Base-by-base conservation (phyloP, 768 basidiomycete genomes). In the Naganishia vishniacii region DNA sequence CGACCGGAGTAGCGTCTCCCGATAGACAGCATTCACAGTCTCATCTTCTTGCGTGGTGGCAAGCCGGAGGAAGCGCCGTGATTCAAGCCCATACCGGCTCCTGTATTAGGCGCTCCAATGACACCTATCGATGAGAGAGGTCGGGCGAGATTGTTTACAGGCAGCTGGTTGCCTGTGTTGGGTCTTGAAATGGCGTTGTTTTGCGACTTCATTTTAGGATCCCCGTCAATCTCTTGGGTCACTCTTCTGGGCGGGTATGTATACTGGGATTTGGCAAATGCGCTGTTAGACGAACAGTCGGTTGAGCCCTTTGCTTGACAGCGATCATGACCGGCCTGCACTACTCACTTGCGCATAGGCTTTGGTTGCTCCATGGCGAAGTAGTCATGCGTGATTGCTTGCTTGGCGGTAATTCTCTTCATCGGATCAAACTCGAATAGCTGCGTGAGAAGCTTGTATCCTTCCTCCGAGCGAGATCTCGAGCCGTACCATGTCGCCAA, bases 361-460 rank as follows among this genome's bases (percentile, higher is more conserved):
- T 46, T 82, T 82, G 65, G 61, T 9, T 91, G 91, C 8, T 93
- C 93, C 73, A 94, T 91, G 25, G 83, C 82, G 76, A 98, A 99
- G 91, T 93, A 99, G 67, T 83, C 83, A 75, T 97, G 93, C 20
- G 80, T 81, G 1, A 99, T 80, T 0, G 91, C 88, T 65, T 89
- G 85, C 68, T 83, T 82, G 0, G 92, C 91, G 0, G 86, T 91
- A 44, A 97, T 82, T 32, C 95, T 82, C 66, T 82, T 84, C 70
- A 88, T 88, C 0, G 94, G 94, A 77, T 97, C 90, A 78, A 92
- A 98, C 11, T 83, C 83, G 75, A 99, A 94, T 40, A 98, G 81
- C 65, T 84, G 82, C 13, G 83, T 82, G n/a, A 99, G 84, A 61
- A 98, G 84, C 64, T 94, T 89, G 73, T 86, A 86, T 26, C 88